Conservation (phyloP, 1,284 basidiomycete species). For the Ustilago hordei region DNA sequence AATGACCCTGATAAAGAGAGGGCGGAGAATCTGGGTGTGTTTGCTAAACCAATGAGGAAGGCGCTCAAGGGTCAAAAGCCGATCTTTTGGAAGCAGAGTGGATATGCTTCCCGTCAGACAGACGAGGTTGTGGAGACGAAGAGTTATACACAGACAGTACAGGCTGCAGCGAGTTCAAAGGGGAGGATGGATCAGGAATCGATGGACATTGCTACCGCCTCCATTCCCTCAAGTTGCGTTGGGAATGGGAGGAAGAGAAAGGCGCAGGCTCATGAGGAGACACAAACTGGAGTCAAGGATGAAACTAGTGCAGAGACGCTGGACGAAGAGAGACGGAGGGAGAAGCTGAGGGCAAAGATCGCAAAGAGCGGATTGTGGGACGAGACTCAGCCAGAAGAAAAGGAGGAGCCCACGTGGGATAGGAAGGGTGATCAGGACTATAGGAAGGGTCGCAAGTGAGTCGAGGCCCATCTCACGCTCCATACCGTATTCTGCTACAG, state of each 20-base stretch:
- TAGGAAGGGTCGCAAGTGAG: slow-evolving; percentile 44
- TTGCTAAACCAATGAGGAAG: slow-evolving; percentile 68
- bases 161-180: slow-evolving; percentile 8
- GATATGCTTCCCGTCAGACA: slow-evolving; percentile 43
- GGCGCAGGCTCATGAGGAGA: slow-evolving; percentile 21
- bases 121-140: slow-evolving; percentile 25
- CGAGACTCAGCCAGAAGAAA: slow-evolving; percentile 63
- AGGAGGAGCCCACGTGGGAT: slow-evolving; percentile 61
- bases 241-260: slow-evolving; percentile 35
- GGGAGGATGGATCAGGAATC: slow-evolving; percentile 23
- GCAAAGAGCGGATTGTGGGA: slow-evolving; percentile 58
- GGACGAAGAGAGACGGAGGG: slow-evolving; percentile 36
- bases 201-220: slow-evolving; percentile 41
- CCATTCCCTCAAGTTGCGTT: slow-evolving; percentile 31
- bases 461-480: too few species aligned
- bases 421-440: slow-evolving; percentile 59
- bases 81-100: slow-evolving; percentile 67
- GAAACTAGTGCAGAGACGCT: neutral
- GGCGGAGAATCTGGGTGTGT: slow-evolving; percentile 62
- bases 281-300: slow-evolving; percentile 4
- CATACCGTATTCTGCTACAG: neutral
- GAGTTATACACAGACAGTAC: neutral
- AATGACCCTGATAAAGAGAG: slow-evolving; percentile 64
- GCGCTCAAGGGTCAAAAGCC: slow-evolving; percentile 68
- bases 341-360: slow-evolving; percentile 38